phyloP scores from a whole-genome alignment of 192 early-diverging fungal genomes.

The Jimgerdemannia flammicorona region DNA sequence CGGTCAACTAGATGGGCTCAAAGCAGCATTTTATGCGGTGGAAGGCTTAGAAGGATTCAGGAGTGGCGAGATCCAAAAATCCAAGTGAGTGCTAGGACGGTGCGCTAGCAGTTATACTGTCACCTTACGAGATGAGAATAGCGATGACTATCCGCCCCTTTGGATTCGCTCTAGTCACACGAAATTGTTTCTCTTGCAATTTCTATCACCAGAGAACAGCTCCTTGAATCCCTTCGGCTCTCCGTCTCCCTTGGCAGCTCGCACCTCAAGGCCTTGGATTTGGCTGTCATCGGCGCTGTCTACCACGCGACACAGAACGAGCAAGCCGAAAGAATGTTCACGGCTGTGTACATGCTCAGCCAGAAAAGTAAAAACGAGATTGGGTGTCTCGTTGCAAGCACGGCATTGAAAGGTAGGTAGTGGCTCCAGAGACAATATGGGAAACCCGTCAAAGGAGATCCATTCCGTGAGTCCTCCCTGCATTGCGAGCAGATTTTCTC shows the following conservation, averaged over 20 bases:
- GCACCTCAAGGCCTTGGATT: constrained; percentile 33
- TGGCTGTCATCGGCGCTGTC: constrained; percentile 31
- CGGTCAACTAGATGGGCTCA: background rate
- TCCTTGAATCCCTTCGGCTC: constrained; percentile 33
- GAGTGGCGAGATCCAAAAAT: background rate
- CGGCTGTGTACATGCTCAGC: constrained; percentile 25
- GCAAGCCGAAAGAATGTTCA: constrained; percentile 43
- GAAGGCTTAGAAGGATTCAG: background rate
- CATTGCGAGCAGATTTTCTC: background rate
- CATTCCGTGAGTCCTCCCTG: no score
- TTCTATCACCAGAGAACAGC: constrained; percentile 24
- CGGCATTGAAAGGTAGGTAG: constrained; percentile 25
- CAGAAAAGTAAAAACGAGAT: constrained; percentile 24
- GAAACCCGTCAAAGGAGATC: no score
- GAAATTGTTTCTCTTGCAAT: background rate
- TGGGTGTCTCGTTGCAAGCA: constrained; percentile 20
- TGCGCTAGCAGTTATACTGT: no score
- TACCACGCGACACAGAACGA: constrained; percentile 34
- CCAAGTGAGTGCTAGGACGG: background rate
- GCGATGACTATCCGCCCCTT: no score
- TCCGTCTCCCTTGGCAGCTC: constrained; percentile 28
- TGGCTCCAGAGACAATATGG: background rate
- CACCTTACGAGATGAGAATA: no score
- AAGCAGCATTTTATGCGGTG: background rate
- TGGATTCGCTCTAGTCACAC: no score